Evolutionary conservation across 352 stramenopile species (phyloP), one percentile per base, ranked within the genome.

Genomic region (Pythium rhizo-oryzae): DNA sequence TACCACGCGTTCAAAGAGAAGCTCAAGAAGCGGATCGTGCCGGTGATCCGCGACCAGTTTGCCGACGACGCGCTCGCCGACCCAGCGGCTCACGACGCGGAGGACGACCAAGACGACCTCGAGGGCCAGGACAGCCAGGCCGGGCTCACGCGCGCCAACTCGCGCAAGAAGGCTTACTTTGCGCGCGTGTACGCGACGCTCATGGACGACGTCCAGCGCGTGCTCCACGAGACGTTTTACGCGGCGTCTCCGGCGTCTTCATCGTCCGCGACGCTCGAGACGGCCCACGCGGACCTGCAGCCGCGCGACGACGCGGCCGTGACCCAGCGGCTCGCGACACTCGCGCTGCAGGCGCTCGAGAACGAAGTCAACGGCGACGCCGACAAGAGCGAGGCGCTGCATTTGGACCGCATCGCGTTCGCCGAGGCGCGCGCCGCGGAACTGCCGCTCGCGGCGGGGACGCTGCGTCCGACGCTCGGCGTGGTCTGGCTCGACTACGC

Each of bases 1-100:
- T 96, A 96, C 69, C 87, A 94, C 62, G 74, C 74, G 21, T 93
- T 96, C 59, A 96, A 94, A 58, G 84, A 96, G 63, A 69, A 83
- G 52, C 83, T 96, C 51, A 93, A 93, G 75, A 92, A 91, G 65
- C 85, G 79, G 47, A 75, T 95, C n/a, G 73, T 94, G 9, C 77
- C 81, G 9, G 54, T 96, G 13, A 89, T 94, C 46, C 82, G 84
- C 12, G 80, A 93, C 55, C 70, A 72, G 23, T 89, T 76, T 18
- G 66, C 56, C 0, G 70, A 62, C 37, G 43, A 62, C 13, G 30
- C 46, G 7, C 33, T 30, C n/a, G n/a, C 15, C 59, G 19, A 43
- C 8, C 9, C 19, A 33, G 21, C 16, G 0, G 46, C 23, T 24
- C n/a, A 25, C 51, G 25, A 51, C 39, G 7, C 44, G 23, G 12